These are phyloP conservation scores for Musa beccarii DNA, from an alignment of 176 grass and related monocot genomes.

Conservation along the genomic window DNA sequence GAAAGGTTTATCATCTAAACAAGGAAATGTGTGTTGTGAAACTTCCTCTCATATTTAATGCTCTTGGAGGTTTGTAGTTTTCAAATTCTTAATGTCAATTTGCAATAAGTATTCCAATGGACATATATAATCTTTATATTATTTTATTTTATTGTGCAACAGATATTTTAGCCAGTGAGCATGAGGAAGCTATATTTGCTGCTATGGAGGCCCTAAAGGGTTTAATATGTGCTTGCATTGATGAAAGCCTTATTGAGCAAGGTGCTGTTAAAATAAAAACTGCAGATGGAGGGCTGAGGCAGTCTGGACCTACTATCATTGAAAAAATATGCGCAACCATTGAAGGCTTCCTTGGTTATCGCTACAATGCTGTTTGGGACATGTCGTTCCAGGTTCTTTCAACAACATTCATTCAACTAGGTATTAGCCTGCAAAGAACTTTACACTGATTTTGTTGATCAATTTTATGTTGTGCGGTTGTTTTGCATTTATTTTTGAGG, in stretches of 20 bases:
- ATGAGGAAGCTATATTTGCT: slow-evolving; percentile 84
- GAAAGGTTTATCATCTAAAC: slow-evolving; percentile 60
- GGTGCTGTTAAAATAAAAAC: slow-evolving; percentile 65
- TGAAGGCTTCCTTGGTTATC: slow-evolving; percentile 60
- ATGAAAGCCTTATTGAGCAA: slow-evolving; percentile 56
- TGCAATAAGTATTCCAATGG: background rate
- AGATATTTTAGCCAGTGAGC: slow-evolving; percentile 86
- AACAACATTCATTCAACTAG: slow-evolving; percentile 52
- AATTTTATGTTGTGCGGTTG: no score
- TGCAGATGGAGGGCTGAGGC: slow-evolving; percentile 37
- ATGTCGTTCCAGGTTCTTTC: slow-evolving; percentile 86
- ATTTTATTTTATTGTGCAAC: slow-evolving; percentile 12
- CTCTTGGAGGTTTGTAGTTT: slow-evolving; percentile 65
- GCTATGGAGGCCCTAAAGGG: slow-evolving; percentile 55
- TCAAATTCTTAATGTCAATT: slow-evolving; percentile 12
- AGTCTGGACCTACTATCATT: slow-evolving; percentile 54
- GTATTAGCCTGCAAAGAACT: slow-evolving; percentile 19
- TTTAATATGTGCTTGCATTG: slow-evolving; percentile 62
- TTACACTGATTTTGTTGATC: no score
- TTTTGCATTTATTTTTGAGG: background rate
- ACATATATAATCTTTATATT: background rate
- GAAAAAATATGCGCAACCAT: slow-evolving; percentile 83
- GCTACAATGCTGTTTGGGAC: slow-evolving; percentile 67
- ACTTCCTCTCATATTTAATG: slow-evolving; percentile 62
- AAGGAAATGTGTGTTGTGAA: slow-evolving; percentile 61